Evolutionary conservation across 2,329 filamentous ascomycete genomes (phyloP), one percentile per base, ranked within the genome.

Genomic region (Teratosphaeria destructans): DNA sequence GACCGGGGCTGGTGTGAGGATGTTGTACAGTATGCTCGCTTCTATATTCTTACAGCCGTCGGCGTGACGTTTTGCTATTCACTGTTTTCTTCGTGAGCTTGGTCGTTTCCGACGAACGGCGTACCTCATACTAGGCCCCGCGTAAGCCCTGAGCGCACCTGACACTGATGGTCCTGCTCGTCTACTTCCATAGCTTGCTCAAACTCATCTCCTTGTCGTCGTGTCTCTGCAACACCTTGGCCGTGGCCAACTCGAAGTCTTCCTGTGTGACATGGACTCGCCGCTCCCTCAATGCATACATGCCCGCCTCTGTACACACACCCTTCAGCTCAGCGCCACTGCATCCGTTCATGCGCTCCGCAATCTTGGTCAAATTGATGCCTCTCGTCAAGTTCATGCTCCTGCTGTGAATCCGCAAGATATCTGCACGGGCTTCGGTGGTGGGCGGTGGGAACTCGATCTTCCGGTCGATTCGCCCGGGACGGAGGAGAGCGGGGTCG

Each of bases 331-430:
- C 94, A 58, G 94, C 94, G 62, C 94, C 94, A 3, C 92, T 96
- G 77, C 94, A 99, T 57, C 94, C 94, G 71, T 96, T 96, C 94
- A 99, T 99, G 84, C 97, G 97, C 81, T 99, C 94, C 34, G 94
- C 94, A 69, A 97, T 95, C 85, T 99, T 99, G 70, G 84, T 95
- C 65, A 99, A 80, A 77, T 99, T 95, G 79, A 99, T 97, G 57
- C 94, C 94, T 71, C 94, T 85, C 14, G 94, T 99, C 69, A 99
- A 77, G 78, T 99, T 99, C 94, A 99, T 99, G 77, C 92, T 96
- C 70, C 94, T 85, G 68, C 89, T 95, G 80, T 99, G 94, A 70
- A 99, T 99, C 67, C 94, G 88, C 67, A 99, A 82, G 79, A 99
- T 99, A 75, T 99, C 94, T 68, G 94, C 94, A 77, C 94, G 85